Evolutionary conservation across 1,139 yeast species (phyloP).

Genomic region (Candida sanyaensis): DNA sequence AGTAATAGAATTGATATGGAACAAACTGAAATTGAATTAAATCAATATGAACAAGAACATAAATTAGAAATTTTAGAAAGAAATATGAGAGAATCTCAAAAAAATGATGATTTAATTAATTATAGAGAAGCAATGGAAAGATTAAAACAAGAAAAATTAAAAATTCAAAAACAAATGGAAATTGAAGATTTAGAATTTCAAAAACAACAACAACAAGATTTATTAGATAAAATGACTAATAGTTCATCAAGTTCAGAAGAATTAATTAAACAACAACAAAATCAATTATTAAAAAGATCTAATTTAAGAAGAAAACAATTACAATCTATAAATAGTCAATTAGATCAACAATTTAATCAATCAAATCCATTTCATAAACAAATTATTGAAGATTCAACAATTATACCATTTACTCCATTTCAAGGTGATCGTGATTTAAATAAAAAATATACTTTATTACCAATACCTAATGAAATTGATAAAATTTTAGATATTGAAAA

Average conservation of each 20-base stretch:
- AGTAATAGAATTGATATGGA: constrained; percentile 71
- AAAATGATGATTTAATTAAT: constrained; percentile 64
- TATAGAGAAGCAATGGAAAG: constrained; percentile 59
- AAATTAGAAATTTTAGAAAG: constrained; percentile 70
- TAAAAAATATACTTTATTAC: constrained; percentile 35
- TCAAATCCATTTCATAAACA: constrained; percentile 26
- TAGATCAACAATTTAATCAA: constrained; percentile 42
- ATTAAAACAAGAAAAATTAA: constrained; percentile 59
- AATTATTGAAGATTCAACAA: constrained; percentile 17
- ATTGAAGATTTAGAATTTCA: constrained; percentile 62
- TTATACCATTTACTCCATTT: constrained; percentile 90
- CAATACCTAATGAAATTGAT: constrained; percentile 25
- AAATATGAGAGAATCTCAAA: constrained; percentile 64
- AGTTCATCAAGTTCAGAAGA: constrained; percentile 56
- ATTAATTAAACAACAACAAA: constrained; percentile 42
- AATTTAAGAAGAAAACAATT: constrained; percentile 67
- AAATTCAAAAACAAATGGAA: constrained; percentile 68
- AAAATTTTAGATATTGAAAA: constrained; percentile 52
- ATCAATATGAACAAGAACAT: constrained; percentile 74
- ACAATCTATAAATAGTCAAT: constrained; percentile 58
- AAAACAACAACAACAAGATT: constrained; percentile 64
- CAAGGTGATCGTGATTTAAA: constrained; percentile 77
- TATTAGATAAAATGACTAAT: constrained; percentile 67
- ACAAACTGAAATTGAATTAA: constrained; percentile 67
- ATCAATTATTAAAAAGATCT: constrained; percentile 56